Evolutionary conservation across 129 eudicot species (phyloP).

Genomic region (Flaveria linearis): DNA sequence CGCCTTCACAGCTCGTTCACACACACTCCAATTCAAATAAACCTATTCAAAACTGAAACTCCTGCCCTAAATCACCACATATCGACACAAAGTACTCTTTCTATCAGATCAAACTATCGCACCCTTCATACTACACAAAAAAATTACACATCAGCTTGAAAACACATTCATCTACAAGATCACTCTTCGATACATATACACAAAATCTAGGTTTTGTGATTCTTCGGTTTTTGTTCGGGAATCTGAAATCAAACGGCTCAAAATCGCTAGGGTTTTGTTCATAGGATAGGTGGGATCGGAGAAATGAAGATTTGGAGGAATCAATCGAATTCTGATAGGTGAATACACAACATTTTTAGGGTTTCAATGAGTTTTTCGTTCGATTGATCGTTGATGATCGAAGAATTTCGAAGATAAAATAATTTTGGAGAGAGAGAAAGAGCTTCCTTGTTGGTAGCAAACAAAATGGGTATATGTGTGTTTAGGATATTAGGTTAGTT

Average conservation of each 20-base stretch:
- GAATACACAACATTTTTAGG: conserved; percentile 28
- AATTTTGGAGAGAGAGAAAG: conserved; percentile 35
- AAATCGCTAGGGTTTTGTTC: conserved; percentile 43
- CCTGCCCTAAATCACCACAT: conserved; percentile 23
- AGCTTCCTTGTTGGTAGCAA: conserved; percentile 26
- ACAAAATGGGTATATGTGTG: conserved; percentile 36
- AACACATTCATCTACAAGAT: conserved; percentile 24
- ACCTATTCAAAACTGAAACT: conserved; percentile 19
- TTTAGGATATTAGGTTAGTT: conserved; percentile 11
- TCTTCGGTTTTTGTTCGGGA: conserved; percentile 19
- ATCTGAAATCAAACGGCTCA: conserved; percentile 24
- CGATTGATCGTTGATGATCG: conserved; percentile 38
- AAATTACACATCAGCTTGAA: conserved; percentile 23
- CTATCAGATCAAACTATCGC: conserved; percentile 21
- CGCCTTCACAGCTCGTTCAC: conserved; percentile 10
- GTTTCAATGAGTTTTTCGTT: conserved; percentile 17
- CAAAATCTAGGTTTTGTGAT: conserved; percentile 27
- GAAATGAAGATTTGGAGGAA: conserved; percentile 19
- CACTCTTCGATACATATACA: conserved; percentile 8
- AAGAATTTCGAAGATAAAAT: conserved; percentile 32
- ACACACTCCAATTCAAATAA: conserved; percentile 14
- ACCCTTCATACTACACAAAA: not conserved
- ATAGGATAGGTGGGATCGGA: conserved; percentile 26
- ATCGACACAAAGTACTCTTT: conserved; percentile 21
- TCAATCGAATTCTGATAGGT: conserved; percentile 20